Conservation (phyloP, 805 yeast species). For the Candida arabinofermentans region DNA sequence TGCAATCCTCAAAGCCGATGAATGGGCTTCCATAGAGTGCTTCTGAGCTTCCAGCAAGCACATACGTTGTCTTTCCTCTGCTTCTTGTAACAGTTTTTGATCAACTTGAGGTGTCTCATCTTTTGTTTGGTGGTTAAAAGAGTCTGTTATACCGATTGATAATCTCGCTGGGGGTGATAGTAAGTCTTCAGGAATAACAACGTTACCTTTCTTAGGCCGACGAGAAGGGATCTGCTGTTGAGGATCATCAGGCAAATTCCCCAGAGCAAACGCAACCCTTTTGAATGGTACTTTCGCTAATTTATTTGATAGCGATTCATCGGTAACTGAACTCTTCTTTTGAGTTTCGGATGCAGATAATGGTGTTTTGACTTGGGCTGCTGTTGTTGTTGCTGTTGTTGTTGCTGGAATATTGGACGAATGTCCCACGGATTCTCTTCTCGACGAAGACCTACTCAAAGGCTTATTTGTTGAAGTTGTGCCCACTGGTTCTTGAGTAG, state of each 20-base stretch:
- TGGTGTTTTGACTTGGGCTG: neutral
- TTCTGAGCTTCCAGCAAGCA: constrained; percentile 59
- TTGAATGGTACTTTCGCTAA: constrained; percentile 34
- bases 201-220: constrained; percentile 50
- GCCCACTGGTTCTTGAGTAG: neutral
- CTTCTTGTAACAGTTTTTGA: constrained; percentile 48
- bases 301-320: constrained; percentile 1
- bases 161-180: constrained; percentile 58
- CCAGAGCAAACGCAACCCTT: constrained; percentile 50
- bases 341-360: neutral
- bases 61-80: constrained; percentile 53
- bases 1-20: constrained; percentile 66
- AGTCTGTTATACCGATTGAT: constrained; percentile 62
- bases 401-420: neutral
- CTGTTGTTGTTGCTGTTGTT: neutral
- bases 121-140: constrained; percentile 31
- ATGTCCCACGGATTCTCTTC: neutral
- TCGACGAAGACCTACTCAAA: neutral
- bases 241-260: constrained; percentile 46
- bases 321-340: no score
- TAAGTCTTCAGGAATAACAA: constrained; percentile 62
- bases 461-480: neutral
- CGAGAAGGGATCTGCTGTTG: constrained; percentile 61
- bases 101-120: constrained; percentile 31
- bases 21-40: constrained; percentile 75